Evolutionary conservation across 2,329 filamentous ascomycete genomes (phyloP).

Genomic region (Coniochaeta ligniaria): DNA sequence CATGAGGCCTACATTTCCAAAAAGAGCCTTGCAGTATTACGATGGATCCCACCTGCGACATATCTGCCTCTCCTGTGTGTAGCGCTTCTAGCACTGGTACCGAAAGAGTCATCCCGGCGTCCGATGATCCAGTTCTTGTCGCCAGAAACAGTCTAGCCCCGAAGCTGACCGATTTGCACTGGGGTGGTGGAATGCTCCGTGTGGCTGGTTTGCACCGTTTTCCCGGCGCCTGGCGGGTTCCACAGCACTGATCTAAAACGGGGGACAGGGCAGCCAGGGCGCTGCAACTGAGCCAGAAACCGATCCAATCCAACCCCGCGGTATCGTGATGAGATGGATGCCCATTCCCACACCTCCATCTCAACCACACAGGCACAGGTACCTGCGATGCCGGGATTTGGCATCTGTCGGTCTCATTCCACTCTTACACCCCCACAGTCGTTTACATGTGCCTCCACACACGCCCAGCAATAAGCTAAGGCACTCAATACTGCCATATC

Average conservation of each 20-base stretch:
- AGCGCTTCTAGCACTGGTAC: neutral
- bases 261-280: neutral
- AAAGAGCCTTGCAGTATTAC: neutral
- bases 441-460: neutral
- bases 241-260: conserved; percentile 1
- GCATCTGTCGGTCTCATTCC: neutral
- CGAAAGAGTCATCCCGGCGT: neutral
- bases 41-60: neutral
- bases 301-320: conserved; percentile 1
- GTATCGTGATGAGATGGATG: neutral
- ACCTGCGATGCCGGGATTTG: neutral
- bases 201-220: neutral
- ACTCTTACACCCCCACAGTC: neutral
- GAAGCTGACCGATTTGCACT: neutral
- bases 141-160: neutral
- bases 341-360: neutral
- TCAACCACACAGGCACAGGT: neutral
- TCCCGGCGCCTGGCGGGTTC: neutral
- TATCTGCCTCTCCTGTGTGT: neutral
- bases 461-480: neutral
- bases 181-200: neutral
- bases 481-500: neutral
- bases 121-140: neutral
- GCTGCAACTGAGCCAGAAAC: neutral
- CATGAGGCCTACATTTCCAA: neutral